These are phyloP conservation scores for Testicularia cyperi DNA, from an alignment of 1,284 basidiomycete species.

Conservation along the genomic window DNA sequence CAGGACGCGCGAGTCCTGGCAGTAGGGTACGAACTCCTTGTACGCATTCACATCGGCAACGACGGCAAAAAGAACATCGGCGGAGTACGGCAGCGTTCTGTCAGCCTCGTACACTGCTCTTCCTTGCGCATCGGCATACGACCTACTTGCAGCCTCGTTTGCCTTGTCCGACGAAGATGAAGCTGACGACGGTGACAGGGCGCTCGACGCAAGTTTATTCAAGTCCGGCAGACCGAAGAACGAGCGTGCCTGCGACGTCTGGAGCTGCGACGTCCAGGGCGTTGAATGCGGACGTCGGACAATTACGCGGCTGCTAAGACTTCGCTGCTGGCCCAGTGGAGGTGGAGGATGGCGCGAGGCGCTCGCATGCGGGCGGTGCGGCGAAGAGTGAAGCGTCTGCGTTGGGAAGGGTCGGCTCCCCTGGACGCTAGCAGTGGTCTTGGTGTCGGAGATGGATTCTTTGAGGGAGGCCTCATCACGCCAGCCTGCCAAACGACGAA, in stretches of 20 bases:
- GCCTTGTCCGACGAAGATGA: not conserved
- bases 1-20: slow-evolving; percentile 74
- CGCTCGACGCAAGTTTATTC: slow-evolving; percentile 24
- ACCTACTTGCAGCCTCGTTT: slow-evolving; percentile 1
- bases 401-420: slow-evolving; percentile 1
- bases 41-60: slow-evolving; percentile 87
- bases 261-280: too few relatives aligned
- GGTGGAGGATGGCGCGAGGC: not conserved
- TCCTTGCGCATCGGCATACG: slow-evolving; percentile 20
- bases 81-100: slow-evolving; percentile 10
- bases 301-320: not conserved
- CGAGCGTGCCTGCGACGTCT: not conserved
- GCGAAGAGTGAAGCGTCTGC: not conserved
- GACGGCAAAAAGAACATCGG: slow-evolving; percentile 75
- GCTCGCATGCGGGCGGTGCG: not conserved
- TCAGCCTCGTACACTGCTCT: slow-evolving; percentile 26
- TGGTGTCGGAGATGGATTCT: not conserved
- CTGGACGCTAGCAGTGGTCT: too few relatives aligned
- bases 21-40: slow-evolving; percentile 84
- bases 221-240: slow-evolving; percentile 38
- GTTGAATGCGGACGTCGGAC: not conserved
- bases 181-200: slow-evolving; percentile 6
- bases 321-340: not conserved
- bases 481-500: slow-evolving; percentile 49
- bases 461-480: slow-evolving; percentile 24